A percentile compares a stretch with the other conserved stretches of the same genome.
These are phyloP conservation scores for Limnomonas spitsbergensis DNA, from an alignment of 139 green algal genomes.

Conservation along the genomic window DNA sequence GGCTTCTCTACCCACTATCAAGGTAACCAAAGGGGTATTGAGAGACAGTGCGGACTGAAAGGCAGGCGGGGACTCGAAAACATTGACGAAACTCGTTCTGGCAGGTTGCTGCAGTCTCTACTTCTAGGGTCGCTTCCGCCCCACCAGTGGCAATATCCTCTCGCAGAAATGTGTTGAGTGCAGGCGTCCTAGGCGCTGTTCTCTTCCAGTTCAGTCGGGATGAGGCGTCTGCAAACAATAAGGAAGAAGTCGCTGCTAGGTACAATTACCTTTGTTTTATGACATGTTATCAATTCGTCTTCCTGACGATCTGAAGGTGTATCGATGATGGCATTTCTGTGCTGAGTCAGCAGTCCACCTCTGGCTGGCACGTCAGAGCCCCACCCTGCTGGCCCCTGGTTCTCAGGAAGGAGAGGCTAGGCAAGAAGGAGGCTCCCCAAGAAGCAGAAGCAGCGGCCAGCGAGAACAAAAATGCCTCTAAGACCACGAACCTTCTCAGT, in stretches of 20 bases:
- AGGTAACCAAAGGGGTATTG: too few species aligned
- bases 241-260: neutral
- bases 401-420: neutral
- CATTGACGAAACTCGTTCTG: neutral
- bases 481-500: neutral
- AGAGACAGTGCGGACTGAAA: too few species aligned
- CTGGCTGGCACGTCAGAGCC: neutral
- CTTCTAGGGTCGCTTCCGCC: neutral
- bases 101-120: neutral
- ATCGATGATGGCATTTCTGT: too few species aligned
- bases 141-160: neutral
- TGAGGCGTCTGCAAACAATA: neutral
- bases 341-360: too few species aligned
- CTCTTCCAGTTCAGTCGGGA: too few species aligned
- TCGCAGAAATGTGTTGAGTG: neutral
- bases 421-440: neutral
- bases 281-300: too few species aligned
- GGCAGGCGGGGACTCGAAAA: too few species aligned
- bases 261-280: neutral
- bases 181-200: neutral
- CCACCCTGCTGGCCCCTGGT: neutral
- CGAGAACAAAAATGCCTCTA: neutral
- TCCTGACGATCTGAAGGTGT: too few species aligned
- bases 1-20: too few species aligned
- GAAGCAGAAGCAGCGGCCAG: neutral